A percentile compares a stretch with the other conserved stretches of the same genome.
Conservation (phyloP, 2,329 filamentous ascomycete species). For the Aspergillus vadensis region DNA sequence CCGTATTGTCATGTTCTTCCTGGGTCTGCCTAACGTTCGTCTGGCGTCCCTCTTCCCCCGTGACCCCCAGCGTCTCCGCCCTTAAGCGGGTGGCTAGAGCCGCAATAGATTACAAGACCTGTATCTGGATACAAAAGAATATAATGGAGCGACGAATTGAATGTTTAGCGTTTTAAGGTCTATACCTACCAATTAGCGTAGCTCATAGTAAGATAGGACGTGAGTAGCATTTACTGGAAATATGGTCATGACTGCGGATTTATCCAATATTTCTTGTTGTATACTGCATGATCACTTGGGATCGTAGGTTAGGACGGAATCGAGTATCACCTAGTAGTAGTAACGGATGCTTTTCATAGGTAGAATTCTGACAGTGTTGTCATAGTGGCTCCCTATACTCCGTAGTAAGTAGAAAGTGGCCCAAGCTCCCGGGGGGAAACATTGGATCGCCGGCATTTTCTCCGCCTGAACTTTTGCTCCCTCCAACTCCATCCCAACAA, state of each 20-base stretch:
- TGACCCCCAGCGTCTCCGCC: conserved; percentile 59
- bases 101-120: neutral
- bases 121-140: conserved; percentile 15
- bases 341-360: too few species aligned
- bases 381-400: too few species aligned
- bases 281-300: too few species aligned
- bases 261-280: too few species aligned
- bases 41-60: conserved; percentile 65
- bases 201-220: neutral
- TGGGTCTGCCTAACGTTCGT: conserved; percentile 65
- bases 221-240: too few species aligned
- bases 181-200: neutral
- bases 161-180: neutral
- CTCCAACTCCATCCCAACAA: neutral
- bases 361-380: too few species aligned
- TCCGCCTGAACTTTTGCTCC: conserved; percentile 7
- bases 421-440: conserved; percentile 26
- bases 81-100: conserved; percentile 24
- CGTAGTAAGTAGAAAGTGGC: conserved; percentile 15
- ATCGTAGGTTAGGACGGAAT: too few species aligned
- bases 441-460: conserved; percentile 13
- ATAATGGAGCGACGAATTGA: conserved; percentile 21
- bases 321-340: too few species aligned
- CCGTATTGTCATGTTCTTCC: conserved; percentile 67
- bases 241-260: too few species aligned